phyloP scores from a whole-genome alignment of 805 yeast species.

The Millerozyma acaciae region DNA sequence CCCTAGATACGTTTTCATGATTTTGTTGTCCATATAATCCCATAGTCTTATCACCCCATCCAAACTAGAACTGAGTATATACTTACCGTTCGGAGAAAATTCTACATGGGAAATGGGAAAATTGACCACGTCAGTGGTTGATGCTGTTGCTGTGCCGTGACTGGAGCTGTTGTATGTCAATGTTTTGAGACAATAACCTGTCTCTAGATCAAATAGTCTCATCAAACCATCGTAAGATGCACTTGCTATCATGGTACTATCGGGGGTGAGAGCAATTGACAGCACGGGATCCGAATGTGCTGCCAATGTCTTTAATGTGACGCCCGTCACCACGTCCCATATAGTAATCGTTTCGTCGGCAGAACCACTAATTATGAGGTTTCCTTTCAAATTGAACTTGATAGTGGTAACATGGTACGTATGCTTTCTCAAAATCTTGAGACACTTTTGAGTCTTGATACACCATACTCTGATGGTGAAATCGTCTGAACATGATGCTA shows the following conservation, averaged over 20 bases:
- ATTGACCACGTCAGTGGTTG: constrained; percentile 43
- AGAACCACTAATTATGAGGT: constrained; percentile 74
- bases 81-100: constrained; percentile 78
- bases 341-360: constrained; percentile 87
- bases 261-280: constrained; percentile 67
- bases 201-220: constrained; percentile 79
- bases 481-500: constrained; percentile 89
- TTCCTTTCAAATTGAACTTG: constrained; percentile 69
- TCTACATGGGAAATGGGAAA: constrained; percentile 74
- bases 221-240: constrained; percentile 91
- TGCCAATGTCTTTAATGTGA: constrained; percentile 70
- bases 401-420: constrained; percentile 80
- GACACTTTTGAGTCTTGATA: constrained; percentile 45
- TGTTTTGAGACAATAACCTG: constrained; percentile 92
- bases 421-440: constrained; percentile 63
- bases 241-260: constrained; percentile 77
- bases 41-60: constrained; percentile 79
- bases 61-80: constrained; percentile 68
- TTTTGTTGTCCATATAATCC: constrained; percentile 81
- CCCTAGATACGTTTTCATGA: constrained; percentile 65
- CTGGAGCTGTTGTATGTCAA: constrained; percentile 71
- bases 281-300: constrained; percentile 93
- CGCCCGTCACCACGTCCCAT: constrained; percentile 80
- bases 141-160: constrained; percentile 55
- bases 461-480: constrained; percentile 74